Evolutionary conservation across 805 yeast species (phyloP).

Genomic region (Candida ipomoeae): DNA sequence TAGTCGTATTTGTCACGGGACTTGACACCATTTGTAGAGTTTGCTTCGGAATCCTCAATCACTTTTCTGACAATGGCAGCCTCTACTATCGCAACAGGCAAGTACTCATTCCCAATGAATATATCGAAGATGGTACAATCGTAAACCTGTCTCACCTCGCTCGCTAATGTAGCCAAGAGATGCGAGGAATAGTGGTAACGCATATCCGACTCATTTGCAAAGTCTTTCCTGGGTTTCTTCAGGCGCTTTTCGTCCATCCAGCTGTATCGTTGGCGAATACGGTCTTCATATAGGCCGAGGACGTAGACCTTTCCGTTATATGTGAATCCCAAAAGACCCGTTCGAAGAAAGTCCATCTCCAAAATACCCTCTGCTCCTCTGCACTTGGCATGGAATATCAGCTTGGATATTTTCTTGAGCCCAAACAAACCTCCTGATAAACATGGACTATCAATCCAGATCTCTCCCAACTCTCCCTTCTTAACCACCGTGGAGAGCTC

Average conservation of each 20-base stretch:
- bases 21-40: conserved; percentile 12
- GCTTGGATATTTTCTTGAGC: conserved; percentile 57
- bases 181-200: conserved; percentile 85
- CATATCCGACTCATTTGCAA: conserved; percentile 37
- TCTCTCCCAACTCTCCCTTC: conserved; percentile 84
- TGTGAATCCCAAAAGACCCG: conserved; percentile 87
- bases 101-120: conserved; percentile 68
- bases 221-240: conserved; percentile 23
- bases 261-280: conserved; percentile 72
- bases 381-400: conserved; percentile 79
- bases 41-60: conserved; percentile 28
- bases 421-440: conserved; percentile 89
- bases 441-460: conserved; percentile 95
- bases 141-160: conserved; percentile 72
- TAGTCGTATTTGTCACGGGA: conserved; percentile 18
- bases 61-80: conserved; percentile 45
- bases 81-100: conserved; percentile 84
- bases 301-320: conserved; percentile 84
- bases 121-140: conserved; percentile 93
- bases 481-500: conserved; percentile 75
- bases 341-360: conserved; percentile 78
- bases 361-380: conserved; percentile 64
- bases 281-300: conserved; percentile 85
- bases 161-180: conserved; percentile 75
- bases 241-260: conserved; percentile 54